Base-by-base conservation (phyloP, 2,329 filamentous ascomycete species). In the Tolypocladium sp. region DNA sequence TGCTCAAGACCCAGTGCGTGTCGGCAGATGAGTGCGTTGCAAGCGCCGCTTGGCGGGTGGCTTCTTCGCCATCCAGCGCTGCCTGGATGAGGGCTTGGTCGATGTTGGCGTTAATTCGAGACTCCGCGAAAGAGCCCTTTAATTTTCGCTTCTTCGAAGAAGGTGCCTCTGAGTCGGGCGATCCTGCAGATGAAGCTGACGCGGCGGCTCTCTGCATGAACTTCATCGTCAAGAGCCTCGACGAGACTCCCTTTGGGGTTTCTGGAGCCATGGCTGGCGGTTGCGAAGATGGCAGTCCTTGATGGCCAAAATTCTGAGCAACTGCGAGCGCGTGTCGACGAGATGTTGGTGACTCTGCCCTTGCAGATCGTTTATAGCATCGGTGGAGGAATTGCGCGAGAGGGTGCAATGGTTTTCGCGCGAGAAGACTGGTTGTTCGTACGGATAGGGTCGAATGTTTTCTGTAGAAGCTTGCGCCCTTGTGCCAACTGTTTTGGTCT, bases 201-300 rank as follows among this genome's bases (percentile, higher is more conserved):
- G 87, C 85, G 56, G 86, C 88, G 63, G 90, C 89, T 68, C 92
- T 85, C 79, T 96, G 92, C 92, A 97, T 97, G 71, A 97, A 97
- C 78, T 96, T 96, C 92, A 96, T 97, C 42, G 90, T 92, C 69
- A 95, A 81, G 55, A 97, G 86, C 65, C 92, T 87, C 60, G 89
- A 92, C 63, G 92, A 96, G 86, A 95, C 92, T 53, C 80, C 81
- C 73, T 83, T 83, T 54, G 84, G 78, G 61, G 79, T 85, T 69
- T 79, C 75, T 61, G 80, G 74, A 65, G 80, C 73, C 72, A 81
- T 80, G 55, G 10, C 64, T 54, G 57, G 12, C 15, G 41, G 12
- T 51, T 52, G 40, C 9, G 35, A 15, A 15, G 38, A 41, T 22
- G 54, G 30, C 20, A 53, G 49, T 22, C 30, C 9, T n/a, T 22